A percentile compares a stretch with the other conserved stretches of the same genome.
Evolutionary conservation across 345 rosid species (phyloP).

Genomic region (Capsella bursapastoris): DNA sequence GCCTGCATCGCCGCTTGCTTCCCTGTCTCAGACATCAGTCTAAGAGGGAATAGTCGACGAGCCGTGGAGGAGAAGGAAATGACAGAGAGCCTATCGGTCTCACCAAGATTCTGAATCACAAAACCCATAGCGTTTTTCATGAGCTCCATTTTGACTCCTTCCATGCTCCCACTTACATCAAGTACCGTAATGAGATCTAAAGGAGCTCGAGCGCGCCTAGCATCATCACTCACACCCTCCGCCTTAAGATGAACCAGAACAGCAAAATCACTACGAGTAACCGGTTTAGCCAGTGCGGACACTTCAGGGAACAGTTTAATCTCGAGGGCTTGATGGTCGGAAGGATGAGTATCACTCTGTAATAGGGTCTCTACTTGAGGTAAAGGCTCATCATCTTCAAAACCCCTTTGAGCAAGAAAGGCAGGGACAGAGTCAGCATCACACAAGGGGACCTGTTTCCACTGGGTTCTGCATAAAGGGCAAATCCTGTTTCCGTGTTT

Average conservation of each 20-base stretch:
- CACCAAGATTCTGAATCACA: constrained; percentile 90
- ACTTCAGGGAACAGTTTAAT: constrained; percentile 42
- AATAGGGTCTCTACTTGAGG: constrained; percentile 26
- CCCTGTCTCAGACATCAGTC: constrained; percentile 74
- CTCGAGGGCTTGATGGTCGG: constrained; percentile 34
- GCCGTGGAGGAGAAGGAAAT: constrained; percentile 84
- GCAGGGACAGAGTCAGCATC: constrained; percentile 46
- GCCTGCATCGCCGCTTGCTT: constrained; percentile 73
- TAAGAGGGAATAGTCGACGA: constrained; percentile 75
- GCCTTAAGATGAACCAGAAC: constrained; percentile 89
- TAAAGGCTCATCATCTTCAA: constrained; percentile 80
- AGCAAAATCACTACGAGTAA: constrained; percentile 60
- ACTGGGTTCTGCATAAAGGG: constrained; percentile 83
- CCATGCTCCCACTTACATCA: constrained; percentile 98
- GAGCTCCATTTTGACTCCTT: constrained; percentile 76
- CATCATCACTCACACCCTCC: constrained; percentile 46
- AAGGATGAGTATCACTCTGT: constrained; percentile 43
- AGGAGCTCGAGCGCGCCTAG: constrained; percentile 62
- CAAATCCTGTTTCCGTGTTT: constrained; percentile 84
- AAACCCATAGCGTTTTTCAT: constrained; percentile 86
- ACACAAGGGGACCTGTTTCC: constrained; percentile 62
- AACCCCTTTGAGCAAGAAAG: constrained; percentile 55
- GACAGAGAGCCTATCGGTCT: constrained; percentile 86
- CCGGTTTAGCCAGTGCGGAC: constrained; percentile 55
- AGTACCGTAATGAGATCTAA: constrained; percentile 88